Percentiles rank a stretch among this genome's conserved stretches.
Evolutionary conservation across 2,329 filamentous ascomycete genomes (phyloP).

Genomic region (Exophiala spinifera): DNA sequence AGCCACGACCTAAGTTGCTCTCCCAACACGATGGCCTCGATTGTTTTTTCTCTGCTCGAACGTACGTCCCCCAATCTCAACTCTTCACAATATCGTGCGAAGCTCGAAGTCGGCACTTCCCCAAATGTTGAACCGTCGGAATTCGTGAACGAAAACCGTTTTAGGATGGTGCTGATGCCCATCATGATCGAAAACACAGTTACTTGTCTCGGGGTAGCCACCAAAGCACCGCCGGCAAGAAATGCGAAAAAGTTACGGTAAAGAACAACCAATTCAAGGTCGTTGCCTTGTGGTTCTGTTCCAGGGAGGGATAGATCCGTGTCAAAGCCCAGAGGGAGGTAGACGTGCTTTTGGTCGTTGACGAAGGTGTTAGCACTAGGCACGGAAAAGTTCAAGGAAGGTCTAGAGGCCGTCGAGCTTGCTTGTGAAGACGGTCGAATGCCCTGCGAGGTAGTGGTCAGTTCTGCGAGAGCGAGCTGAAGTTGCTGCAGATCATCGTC

Average conservation of each 20-base stretch:
- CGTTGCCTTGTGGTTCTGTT: constrained; percentile 41
- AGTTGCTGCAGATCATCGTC: constrained; percentile 33
- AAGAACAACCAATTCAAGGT: constrained; percentile 56
- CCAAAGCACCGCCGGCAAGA: constrained; percentile 58
- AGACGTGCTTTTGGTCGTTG: constrained; percentile 38
- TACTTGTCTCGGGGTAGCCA: constrained; percentile 55
- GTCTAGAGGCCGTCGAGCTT: constrained; percentile 29
- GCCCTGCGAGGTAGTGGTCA: constrained; percentile 31
- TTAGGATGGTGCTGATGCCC: constrained; percentile 56
- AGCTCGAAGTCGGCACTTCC: constrained; percentile 54
- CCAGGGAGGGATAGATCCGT: constrained; percentile 44
- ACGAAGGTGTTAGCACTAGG: constrained; percentile 9
- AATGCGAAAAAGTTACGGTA: constrained; percentile 65
- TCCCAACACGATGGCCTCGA: constrained; percentile 84
- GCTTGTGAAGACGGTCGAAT: constrained; percentile 32
- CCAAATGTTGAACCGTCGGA: constrained; percentile 62
- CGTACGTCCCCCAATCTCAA: constrained; percentile 75
- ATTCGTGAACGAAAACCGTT: constrained; percentile 59
- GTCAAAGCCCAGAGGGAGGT: constrained; percentile 57
- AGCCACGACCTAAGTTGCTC: constrained; percentile 79
- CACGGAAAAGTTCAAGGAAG: constrained; percentile 20
- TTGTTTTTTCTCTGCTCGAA: constrained; percentile 77
- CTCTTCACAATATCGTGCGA: constrained; percentile 67
- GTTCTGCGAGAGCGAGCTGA: constrained; percentile 31
- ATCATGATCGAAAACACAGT: constrained; percentile 61